Conservation (phyloP, 192 early-diverging fungal species). For the Chytriomyces sp. region DNA sequence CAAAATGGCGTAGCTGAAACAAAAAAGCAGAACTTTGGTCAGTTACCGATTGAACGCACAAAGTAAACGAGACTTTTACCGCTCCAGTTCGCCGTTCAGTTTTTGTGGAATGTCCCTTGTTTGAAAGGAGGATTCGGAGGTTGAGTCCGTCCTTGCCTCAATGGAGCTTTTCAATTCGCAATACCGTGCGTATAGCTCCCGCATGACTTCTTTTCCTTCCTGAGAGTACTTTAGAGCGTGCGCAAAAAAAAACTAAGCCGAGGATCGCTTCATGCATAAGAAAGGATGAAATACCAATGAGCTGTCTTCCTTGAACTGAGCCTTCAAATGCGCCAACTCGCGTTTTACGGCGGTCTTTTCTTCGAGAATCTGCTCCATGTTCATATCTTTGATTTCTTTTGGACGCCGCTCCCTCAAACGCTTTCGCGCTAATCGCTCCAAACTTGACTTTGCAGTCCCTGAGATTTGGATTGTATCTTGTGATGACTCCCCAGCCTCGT, state of each 20-base stretch:
- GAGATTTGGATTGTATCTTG: conserved; percentile 2
- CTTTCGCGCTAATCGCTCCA: conserved; percentile 23
- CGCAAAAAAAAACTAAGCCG: neutral
- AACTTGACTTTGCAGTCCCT: conserved; percentile 10
- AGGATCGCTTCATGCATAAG: neutral
- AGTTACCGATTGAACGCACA: neutral
- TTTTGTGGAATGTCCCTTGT: too few relatives aligned
- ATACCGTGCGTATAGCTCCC: conserved; percentile 39
- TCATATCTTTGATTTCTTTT: conserved; percentile 32
- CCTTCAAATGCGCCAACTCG: conserved; percentile 32
- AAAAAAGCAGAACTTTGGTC: neutral
- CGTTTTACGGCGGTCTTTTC: conserved; percentile 38
- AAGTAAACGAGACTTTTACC: neutral
- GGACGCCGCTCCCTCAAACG: conserved; percentile 24
- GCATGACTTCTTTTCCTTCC: conserved; percentile 37
- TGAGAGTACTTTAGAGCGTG: neutral
- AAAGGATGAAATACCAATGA: neutral
- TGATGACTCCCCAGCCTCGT: neutral
- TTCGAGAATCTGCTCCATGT: conserved; percentile 25
- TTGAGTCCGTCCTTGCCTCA: conserved; percentile 9
- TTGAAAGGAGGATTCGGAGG: too few relatives aligned
- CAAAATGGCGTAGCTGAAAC: conserved; percentile 32
- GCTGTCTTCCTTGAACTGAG: conserved; percentile 18
- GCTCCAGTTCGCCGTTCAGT: neutral
- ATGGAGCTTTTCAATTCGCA: conserved; percentile 38